phyloP scores from a whole-genome alignment of 805 yeast species.

The Candida coleopterorum region DNA sequence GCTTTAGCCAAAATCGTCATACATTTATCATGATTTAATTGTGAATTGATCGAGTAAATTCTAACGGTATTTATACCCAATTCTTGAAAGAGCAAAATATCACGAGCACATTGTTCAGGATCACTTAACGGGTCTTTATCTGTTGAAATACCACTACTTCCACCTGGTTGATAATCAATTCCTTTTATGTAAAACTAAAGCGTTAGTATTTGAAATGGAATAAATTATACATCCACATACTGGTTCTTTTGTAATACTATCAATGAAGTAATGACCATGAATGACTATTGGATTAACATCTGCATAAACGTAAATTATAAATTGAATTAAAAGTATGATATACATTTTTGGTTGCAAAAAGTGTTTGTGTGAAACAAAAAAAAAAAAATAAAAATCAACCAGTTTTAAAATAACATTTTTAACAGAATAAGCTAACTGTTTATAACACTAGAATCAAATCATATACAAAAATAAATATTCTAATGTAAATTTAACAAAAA shows the following conservation, averaged over 20 bases:
- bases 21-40: slow-evolving; percentile 78
- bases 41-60: slow-evolving; percentile 82
- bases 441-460: no score
- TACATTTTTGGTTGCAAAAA: no score
- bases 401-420: no score
- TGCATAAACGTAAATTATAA: no score
- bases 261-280: slow-evolving; percentile 67
- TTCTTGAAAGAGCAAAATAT: slow-evolving; percentile 72
- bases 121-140: slow-evolving; percentile 73
- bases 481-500: no score
- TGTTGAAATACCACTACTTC: slow-evolving; percentile 67
- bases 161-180: slow-evolving; percentile 95
- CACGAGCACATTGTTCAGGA: slow-evolving; percentile 70
- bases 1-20: slow-evolving; percentile 90
- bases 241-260: slow-evolving; percentile 68
- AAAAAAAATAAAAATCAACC: no score
- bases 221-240: slow-evolving; percentile 31
- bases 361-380: no score
- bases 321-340: no score
- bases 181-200: slow-evolving; percentile 72
- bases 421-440: no score
- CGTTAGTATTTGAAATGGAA: slow-evolving; percentile 9
- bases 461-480: no score
- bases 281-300: slow-evolving; percentile 63
- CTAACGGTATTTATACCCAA: slow-evolving; percentile 84